phyloP scores from a whole-genome alignment of 371 early-diverging fungal species.

The Actinomucor elegans region DNA sequence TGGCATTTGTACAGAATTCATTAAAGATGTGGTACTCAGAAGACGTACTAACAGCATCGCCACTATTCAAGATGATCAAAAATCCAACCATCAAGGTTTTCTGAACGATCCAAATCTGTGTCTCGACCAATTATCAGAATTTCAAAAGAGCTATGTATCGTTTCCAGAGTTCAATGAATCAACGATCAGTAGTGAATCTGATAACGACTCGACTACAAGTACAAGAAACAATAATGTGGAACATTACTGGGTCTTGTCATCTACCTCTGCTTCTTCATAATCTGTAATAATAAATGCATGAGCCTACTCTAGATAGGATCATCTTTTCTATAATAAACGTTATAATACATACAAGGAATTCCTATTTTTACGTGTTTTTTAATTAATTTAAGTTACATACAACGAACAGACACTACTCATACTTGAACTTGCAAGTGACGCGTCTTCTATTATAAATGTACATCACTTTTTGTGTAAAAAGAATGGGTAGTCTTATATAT shows the following conservation, averaged over 20 bases:
- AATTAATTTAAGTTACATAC: not conserved
- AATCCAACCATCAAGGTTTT: not conserved
- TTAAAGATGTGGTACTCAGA: constrained; percentile 7
- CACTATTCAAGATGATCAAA: not conserved
- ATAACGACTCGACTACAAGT: not conserved
- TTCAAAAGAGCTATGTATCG: constrained; percentile 26
- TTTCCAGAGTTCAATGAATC: constrained; percentile 27
- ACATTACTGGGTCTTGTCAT: constrained; percentile 3
- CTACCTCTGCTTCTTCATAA: not conserved
- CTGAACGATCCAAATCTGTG: constrained; percentile 6
- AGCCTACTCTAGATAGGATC: not conserved
- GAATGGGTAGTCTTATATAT: too few species aligned
- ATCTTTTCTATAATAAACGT: not conserved
- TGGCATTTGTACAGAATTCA: constrained; percentile 12
- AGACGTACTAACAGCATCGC: too few species aligned
- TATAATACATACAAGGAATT: not conserved
- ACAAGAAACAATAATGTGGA: not conserved
- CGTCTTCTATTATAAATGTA: not conserved
- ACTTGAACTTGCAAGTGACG: not conserved
- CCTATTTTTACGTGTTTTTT: not conserved
- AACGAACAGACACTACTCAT: not conserved
- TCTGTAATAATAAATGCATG: too few species aligned
- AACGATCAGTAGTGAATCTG: constrained; percentile 5
- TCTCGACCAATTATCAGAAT: constrained; percentile 21
- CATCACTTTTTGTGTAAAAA: not conserved